Percentiles rank a stretch among this genome's conserved stretches.
Evolutionary conservation across 1,284 basidiomycete species (phyloP).

Genomic region (Vanrija humicola): DNA sequence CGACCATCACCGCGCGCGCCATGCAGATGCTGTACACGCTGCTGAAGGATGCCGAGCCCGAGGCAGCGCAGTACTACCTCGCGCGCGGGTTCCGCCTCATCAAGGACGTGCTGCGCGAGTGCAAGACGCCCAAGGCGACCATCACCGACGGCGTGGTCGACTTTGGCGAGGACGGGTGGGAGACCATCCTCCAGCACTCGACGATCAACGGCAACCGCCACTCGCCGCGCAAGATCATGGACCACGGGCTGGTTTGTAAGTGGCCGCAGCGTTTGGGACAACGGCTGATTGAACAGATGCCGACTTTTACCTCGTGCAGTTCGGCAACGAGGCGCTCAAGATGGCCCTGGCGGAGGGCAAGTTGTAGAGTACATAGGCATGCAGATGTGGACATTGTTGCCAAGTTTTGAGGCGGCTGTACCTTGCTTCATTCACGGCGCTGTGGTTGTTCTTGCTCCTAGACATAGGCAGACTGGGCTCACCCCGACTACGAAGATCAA

Average conservation of each 20-base stretch:
- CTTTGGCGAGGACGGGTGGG: conserved; percentile 41
- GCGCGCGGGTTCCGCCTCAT: conserved; percentile 23
- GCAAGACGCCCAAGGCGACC: conserved; percentile 20
- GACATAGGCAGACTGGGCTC: too few species aligned
- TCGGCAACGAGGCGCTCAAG: conserved; percentile 38
- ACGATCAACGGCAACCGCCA: conserved; percentile 34
- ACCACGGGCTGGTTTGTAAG: conserved; percentile 23
- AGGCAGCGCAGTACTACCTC: conserved; percentile 32
- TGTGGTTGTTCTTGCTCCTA: too few species aligned
- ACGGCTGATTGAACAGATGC: conserved; percentile 14
- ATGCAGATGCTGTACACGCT: conserved; percentile 33
- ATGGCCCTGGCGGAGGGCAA: too few species aligned
- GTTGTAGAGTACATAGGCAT: too few species aligned
- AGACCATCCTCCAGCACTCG: conserved; percentile 39
- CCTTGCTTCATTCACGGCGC: too few species aligned
- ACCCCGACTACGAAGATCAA: too few species aligned
- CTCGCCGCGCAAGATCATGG: conserved; percentile 22
- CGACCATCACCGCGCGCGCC: conserved; percentile 29
- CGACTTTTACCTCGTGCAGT: conserved; percentile 40
- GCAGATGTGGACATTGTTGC: too few species aligned
- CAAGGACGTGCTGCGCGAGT: conserved; percentile 22
- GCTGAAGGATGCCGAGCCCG: conserved; percentile 17
- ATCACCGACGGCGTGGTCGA: conserved; percentile 23
- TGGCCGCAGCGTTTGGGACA: background rate
- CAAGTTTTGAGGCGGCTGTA: too few species aligned